Evolutionary conservation across 176 grass and related monocot species (phyloP), one percentile per base, ranked within the genome.

Genomic region (Bromus sterilis): DNA sequence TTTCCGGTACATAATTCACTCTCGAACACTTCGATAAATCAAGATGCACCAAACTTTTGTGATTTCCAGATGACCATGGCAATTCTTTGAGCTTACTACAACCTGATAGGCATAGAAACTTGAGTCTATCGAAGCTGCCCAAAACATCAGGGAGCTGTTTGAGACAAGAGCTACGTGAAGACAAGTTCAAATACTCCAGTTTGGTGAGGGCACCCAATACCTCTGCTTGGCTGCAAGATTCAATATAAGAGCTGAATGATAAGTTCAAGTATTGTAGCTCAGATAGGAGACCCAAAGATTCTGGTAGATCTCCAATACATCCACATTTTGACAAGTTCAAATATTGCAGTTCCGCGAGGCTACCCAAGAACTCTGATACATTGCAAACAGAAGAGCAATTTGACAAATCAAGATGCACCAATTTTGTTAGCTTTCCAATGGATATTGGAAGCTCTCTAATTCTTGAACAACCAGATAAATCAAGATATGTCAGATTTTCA

Each of bases 171-270:
- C 4, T 11, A 44, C 42, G 2, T 44, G 42, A 44, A 46, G 56
- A 32, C 33, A 78, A 78, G 2, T 78, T 64, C 40, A 46, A 37
- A 33, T 33, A 13, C 31, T 78, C 41, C 3, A 78, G 9, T 14
- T 64, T 78, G 39, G 57, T 23, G 15, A 78, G 9, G 56, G 9
- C 9, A 6, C 28, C 26, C 9, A 78, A 44, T 11, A 78, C 6
- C 6, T 78, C 40, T 31, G 57, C 37, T 78, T 78, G 4, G 11
- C 10, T 9, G 11, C 10, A 1, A 78, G 3, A 55, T 40, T 63
- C 16, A 78, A 63, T 26, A 71, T 78, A 78, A 30, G 76, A 78
- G 24, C 76, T 78, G 40, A 23, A 64, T 78, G 76, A 78, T 29
- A 78, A 21, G 29, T 78, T 78, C 40, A 78, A 64, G 30, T 61